Base-by-base conservation (phyloP, 78 protist genomes). In the Guillardia theta region DNA sequence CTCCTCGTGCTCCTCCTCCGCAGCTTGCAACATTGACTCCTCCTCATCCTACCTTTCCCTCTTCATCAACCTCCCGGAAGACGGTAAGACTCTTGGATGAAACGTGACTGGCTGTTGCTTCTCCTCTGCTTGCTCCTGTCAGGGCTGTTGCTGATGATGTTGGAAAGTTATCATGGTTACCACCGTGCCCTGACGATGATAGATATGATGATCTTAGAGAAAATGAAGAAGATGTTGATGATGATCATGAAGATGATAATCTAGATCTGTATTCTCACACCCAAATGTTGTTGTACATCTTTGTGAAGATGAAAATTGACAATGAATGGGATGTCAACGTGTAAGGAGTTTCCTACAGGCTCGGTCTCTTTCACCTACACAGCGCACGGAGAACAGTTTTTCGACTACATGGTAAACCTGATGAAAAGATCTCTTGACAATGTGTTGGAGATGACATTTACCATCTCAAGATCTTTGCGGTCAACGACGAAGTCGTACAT, bases 371-470 rank as follows among this genome's bases (percentile, higher is more conserved):
- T 70, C 83, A 70, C 83, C 27, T 70, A 70, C 83, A 70, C 83
- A 43, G 83, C 83, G 83, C 83, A 70, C 83, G 83, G 83, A 4
- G 83, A 70, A 43, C 83, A 4, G 83, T 70, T 70, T 24, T 70
- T 70, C 83, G 83, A 70, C 83, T 70, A 70, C 83, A 24, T 70
- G 70, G n/a, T n/a, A n/a, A n/a, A n/a, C n/a, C n/a, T n/a, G n/a
- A n/a, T n/a, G n/a, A n/a, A n/a, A n/a, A n/a, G n/a, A n/a, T n/a
- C n/a, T n/a, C n/a, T n/a, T n/a, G n/a, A n/a, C n/a, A n/a, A n/a
- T n/a, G n/a, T n/a, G n/a, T n/a, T n/a, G n/a, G n/a, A n/a, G n/a
- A n/a, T n/a, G n/a, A n/a, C n/a, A n/a, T n/a, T n/a, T n/a, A n/a
- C n/a, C n/a, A n/a, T n/a, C n/a, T n/a, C n/a, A n/a, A n/a, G n/a